Base-by-base conservation (phyloP, 2,329 filamentous ascomycete genomes). In the Nannizziopsis arthrosporioides region DNA sequence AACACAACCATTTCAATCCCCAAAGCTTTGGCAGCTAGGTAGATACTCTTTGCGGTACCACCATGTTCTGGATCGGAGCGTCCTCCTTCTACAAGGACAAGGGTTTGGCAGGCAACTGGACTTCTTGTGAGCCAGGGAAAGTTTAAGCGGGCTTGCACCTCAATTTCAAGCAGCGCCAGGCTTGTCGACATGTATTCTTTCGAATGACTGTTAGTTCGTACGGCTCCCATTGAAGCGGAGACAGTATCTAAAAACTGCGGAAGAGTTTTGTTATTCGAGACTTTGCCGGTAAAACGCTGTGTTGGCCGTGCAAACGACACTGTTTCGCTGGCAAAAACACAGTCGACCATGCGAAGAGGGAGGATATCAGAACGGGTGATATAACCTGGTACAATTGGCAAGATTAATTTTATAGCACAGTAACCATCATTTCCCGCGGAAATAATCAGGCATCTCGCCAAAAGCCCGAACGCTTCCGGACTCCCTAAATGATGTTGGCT, bases 1-100 rank as follows among this genome's bases (percentile, higher is more conserved):
- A 68, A 32, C 5, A 69, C 56, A 19, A 69, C 59, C 1, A 71
- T 39, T 0, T 54, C 52, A 32, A 71, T 63, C 2, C 64, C 64
- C 2, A 70, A 56, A 1, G 64, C 63, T 18, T 47, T 45, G 12
- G 64, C 65, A 6, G 61, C 57, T 30, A 38, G n/a, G 27, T 48
- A 43, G 18, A 51, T 49, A 19, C 30, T 41, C 6, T 22, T 14
- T 41, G 9, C 38, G 3, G 38, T 41, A 4, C 38, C 38, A 4
- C 15, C 38, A 22, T 41, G 15, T 8, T 41, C 38, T 12, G 38
- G 38, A 27, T 14, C 38, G 17, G 41, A 14, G 18, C 31, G 14
- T 42, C 51, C 19, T 45, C 52, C 43, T 42, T 39, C 43, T 12
- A 53, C 48, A 32, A 52, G 27, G 18, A 42, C 47, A 27, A 51